These are phyloP conservation scores for Coix lacrymajobi DNA, from an alignment of 176 grass and related monocot genomes.

Conservation along the genomic window DNA sequence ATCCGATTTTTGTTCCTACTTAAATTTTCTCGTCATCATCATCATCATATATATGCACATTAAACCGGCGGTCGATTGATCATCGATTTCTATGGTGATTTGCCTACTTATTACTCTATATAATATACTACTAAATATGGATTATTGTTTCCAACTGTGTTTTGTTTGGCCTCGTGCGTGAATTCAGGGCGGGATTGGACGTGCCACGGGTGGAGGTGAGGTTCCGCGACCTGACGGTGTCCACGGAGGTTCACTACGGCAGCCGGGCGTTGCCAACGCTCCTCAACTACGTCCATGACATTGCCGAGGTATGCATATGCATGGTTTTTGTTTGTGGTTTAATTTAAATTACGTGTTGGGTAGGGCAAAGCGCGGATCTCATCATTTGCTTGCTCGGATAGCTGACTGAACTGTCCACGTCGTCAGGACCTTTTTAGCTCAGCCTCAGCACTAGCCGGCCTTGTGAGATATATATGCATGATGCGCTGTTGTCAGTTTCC, in stretches of 20 bases:
- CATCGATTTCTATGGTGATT: not conserved
- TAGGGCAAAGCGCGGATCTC: not conserved
- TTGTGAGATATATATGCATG: no score
- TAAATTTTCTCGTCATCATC: not conserved
- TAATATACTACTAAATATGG: not conserved
- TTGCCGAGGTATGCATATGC: constrained; percentile 33
- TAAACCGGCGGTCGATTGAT: not conserved
- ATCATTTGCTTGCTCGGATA: not conserved
- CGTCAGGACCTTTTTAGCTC: not conserved
- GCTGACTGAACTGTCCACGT: not conserved
- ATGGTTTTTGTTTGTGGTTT: not conserved
- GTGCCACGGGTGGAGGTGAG: constrained; percentile 62
- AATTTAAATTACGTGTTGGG: not conserved
- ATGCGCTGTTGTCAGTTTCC: not conserved
- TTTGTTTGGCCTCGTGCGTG: not conserved
- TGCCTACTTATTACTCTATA: no score
- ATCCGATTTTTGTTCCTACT: not conserved
- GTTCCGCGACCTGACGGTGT: constrained; percentile 46
- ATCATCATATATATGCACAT: not conserved
- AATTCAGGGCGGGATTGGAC: constrained; percentile 37
- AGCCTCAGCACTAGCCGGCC: no score
- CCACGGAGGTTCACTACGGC: constrained; percentile 48
- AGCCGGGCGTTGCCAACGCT: constrained; percentile 56
- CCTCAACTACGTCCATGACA: constrained; percentile 42
- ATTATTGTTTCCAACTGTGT: not conserved